Percentiles rank a stretch among this genome's conserved stretches.
These are phyloP conservation scores for Phytophthora boehmeriae DNA, from an alignment of 352 stramenopile species.

Conservation along the genomic window DNA sequence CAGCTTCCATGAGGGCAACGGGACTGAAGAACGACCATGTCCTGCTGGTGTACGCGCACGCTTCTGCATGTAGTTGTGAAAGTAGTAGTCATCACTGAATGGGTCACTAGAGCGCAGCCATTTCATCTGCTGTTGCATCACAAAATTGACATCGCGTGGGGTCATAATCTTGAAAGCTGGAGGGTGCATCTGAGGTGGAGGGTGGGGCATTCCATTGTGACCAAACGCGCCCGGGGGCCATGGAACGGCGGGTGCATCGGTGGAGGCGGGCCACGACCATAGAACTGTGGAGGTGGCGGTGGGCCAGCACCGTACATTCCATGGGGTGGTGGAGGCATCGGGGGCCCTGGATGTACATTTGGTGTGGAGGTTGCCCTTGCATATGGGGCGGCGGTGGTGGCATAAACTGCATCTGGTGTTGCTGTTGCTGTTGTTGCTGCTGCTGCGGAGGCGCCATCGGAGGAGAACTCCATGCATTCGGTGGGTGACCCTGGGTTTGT, in stretches of 20 bases:
- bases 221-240: slow-evolving; percentile 28
- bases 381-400: slow-evolving; percentile 33
- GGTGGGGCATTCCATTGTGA: slow-evolving; percentile 21
- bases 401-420: slow-evolving; percentile 39
- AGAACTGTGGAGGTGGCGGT: slow-evolving; percentile 27
- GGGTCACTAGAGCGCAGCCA: slow-evolving; percentile 84
- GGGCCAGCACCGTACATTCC: slow-evolving; percentile 44
- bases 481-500: slow-evolving; percentile 5
- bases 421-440: slow-evolving; percentile 28
- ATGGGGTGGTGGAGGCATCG: slow-evolving; percentile 29
- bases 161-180: slow-evolving; percentile 87
- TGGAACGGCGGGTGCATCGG: slow-evolving; percentile 34
- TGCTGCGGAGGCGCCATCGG: slow-evolving; percentile 24
- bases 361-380: slow-evolving; percentile 34
- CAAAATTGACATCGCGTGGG: slow-evolving; percentile 83
- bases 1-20: slow-evolving; percentile 83
- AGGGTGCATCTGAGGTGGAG: slow-evolving; percentile 44
- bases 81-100: slow-evolving; percentile 91
- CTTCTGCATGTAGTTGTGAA: slow-evolving; percentile 87
- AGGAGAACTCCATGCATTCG: slow-evolving; percentile 42
- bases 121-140: slow-evolving; percentile 88
- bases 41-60: slow-evolving; percentile 41
- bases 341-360: slow-evolving; percentile 49
- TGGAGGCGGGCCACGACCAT: slow-evolving; percentile 26
- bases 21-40: slow-evolving; percentile 42